Conservation (phyloP, 495 filamentous ascomycete species). For the Neurospora terricola region DNA sequence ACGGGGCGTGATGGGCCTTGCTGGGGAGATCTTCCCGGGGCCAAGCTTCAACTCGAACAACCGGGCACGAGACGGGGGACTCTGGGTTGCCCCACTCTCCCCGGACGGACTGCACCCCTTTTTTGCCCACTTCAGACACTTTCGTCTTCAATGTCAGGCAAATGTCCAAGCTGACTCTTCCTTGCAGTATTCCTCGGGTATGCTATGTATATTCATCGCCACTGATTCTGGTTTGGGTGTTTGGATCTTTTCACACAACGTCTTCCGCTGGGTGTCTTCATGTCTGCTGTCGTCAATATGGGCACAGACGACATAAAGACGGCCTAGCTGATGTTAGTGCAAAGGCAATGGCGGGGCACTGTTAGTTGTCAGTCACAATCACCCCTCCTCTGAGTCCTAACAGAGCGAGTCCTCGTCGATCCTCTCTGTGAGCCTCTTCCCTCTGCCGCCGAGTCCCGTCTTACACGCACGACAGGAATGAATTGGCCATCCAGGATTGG, state of each 20-base stretch:
- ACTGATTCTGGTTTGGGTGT: not conserved
- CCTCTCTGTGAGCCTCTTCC: not conserved
- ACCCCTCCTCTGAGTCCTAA: not conserved
- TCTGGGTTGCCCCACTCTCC: not conserved
- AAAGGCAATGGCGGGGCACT: not conserved
- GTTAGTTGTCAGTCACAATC: not conserved
- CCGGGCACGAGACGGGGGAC: not conserved
- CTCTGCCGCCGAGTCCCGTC: not conserved
- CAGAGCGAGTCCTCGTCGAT: not conserved
- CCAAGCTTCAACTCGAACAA: not conserved
- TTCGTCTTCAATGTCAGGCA: not conserved
- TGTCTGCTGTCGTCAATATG: not conserved
- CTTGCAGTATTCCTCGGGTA: not conserved
- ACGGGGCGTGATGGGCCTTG: not conserved
- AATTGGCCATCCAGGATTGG: not conserved
- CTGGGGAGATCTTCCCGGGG: not conserved
- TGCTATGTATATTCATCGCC: not conserved
- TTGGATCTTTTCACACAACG: not conserved
- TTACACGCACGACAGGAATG: not conserved
- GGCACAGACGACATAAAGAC: not conserved
- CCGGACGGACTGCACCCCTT: not conserved
- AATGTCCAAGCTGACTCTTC: not conserved
- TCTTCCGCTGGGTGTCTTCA: not conserved
- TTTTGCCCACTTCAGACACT: not conserved
- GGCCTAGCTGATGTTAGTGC: not conserved